Conservation (phyloP, 305 asterid species). For the Plantago coronopus region DNA sequence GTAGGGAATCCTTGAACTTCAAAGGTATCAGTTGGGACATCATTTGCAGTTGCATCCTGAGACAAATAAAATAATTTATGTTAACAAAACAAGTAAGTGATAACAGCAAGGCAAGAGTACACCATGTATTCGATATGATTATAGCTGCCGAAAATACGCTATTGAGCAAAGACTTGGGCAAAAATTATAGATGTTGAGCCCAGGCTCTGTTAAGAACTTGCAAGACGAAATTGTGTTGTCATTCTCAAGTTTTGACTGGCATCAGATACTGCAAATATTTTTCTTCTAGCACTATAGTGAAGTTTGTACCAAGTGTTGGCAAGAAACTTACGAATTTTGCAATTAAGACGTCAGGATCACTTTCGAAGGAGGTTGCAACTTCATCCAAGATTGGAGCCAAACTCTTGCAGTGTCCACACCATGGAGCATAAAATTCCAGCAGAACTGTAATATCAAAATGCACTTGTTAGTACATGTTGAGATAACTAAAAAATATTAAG, state of each 20-base stretch:
- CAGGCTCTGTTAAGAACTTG: no score
- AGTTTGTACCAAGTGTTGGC: neutral
- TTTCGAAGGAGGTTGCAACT: slow-evolving; percentile 56
- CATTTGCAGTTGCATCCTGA: slow-evolving; percentile 74
- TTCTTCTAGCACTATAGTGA: neutral
- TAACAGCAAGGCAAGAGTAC: no score
- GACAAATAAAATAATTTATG: neutral
- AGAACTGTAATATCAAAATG: slow-evolving; percentile 41
- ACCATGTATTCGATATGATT: no score
- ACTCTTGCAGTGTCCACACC: slow-evolving; percentile 79
- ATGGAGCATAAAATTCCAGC: slow-evolving; percentile 70
- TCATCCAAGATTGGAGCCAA: slow-evolving; percentile 78
- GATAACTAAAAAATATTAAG: neutral
- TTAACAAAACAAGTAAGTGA: no score
- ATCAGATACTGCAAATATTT: neutral
- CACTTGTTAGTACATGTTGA: neutral
- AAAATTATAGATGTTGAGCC: neutral
- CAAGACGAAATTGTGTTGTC: neutral
- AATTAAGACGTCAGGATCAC: slow-evolving; percentile 50
- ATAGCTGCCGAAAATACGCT: no score
- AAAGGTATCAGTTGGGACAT: slow-evolving; percentile 51
- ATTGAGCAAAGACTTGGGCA: neutral
- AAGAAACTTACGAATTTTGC: slow-evolving; percentile 56
- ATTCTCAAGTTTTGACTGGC: neutral
- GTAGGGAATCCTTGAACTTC: slow-evolving; percentile 76